Evolutionary conservation across 495 filamentous ascomycete species (phyloP).

Genomic region (Tuber calosporum): DNA sequence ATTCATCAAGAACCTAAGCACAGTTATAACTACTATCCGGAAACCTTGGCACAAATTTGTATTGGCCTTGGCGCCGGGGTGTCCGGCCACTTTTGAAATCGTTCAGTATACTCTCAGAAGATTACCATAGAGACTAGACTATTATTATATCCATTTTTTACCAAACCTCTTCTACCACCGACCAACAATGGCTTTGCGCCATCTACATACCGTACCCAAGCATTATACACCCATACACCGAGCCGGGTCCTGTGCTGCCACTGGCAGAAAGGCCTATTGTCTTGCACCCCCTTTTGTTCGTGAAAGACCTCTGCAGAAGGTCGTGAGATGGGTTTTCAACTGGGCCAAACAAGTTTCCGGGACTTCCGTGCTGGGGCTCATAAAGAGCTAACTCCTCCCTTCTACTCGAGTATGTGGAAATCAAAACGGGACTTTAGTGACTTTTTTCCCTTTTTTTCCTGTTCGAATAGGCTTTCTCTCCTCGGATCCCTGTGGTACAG

Average conservation of each 20-base stretch:
- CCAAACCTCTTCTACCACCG: background rate
- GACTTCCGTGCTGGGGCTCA: background rate
- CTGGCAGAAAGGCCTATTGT: background rate
- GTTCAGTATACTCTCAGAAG: no score
- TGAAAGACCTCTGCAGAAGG: background rate
- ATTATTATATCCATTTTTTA: background rate
- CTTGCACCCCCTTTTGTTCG: background rate
- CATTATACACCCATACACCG: background rate
- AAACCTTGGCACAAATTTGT: no score
- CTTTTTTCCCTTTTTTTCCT: background rate
- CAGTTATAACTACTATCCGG: no score
- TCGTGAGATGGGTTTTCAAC: background rate
- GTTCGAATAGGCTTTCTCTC: slow-evolving; percentile 2
- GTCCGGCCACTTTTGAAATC: no score
- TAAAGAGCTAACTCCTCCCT: background rate
- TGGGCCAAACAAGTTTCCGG: background rate
- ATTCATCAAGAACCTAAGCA: no score
- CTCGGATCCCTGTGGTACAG: slow-evolving; percentile 23
- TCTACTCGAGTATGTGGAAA: background rate
- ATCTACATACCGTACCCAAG: no score
- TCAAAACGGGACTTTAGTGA: background rate
- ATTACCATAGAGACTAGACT: background rate
- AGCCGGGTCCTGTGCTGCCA: background rate
- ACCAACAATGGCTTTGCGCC: background rate
- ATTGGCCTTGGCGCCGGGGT: no score